A percentile compares a stretch with the other conserved stretches of the same genome.
Conservation (phyloP, 495 filamentous ascomycete genomes). For the Aspergillus ellipticus region DNA sequence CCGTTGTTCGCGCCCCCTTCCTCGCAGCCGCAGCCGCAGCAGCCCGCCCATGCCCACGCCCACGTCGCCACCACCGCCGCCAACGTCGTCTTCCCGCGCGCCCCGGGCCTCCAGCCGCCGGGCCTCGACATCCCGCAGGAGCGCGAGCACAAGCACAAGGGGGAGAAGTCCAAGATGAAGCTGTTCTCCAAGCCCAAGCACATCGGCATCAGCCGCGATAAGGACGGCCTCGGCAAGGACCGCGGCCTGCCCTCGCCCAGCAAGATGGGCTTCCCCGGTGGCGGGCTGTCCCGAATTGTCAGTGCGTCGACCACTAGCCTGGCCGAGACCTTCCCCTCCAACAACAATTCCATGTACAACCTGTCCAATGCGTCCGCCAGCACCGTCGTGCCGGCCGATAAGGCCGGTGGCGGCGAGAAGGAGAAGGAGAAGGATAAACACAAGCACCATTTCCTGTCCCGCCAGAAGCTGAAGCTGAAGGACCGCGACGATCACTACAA, state of each 20-base stretch:
- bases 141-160: slow-evolving; percentile 62
- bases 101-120: slow-evolving; percentile 54
- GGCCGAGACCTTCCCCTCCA: slow-evolving; percentile 58
- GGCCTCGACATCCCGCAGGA: slow-evolving; percentile 37
- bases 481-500: slow-evolving; percentile 72
- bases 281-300: slow-evolving; percentile 56
- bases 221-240: slow-evolving; percentile 55
- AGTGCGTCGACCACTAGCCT: slow-evolving; percentile 78
- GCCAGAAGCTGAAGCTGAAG: slow-evolving; percentile 88
- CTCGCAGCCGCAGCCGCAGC: no score
- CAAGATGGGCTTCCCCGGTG: slow-evolving; percentile 63
- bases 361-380: slow-evolving; percentile 79
- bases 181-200: slow-evolving; percentile 86
- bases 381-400: slow-evolving; percentile 58
- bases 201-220: slow-evolving; percentile 72
- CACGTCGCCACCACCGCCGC: slow-evolving; percentile 77
- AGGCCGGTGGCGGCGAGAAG: slow-evolving; percentile 24
- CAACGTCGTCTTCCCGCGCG: slow-evolving; percentile 78
- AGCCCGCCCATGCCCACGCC: no score
- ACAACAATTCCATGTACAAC: slow-evolving; percentile 72
- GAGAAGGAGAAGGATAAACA: slow-evolving; percentile 54
- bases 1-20: slow-evolving; percentile 56
- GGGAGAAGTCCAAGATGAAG: slow-evolving; percentile 86
- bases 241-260: slow-evolving; percentile 75
- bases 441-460: slow-evolving; percentile 79